Percentiles rank a stretch among this genome's conserved stretches.
These are phyloP conservation scores for Ampelocalamus luodianensis DNA, from an alignment of 176 grass and related monocot genomes.

Conservation along the genomic window DNA sequence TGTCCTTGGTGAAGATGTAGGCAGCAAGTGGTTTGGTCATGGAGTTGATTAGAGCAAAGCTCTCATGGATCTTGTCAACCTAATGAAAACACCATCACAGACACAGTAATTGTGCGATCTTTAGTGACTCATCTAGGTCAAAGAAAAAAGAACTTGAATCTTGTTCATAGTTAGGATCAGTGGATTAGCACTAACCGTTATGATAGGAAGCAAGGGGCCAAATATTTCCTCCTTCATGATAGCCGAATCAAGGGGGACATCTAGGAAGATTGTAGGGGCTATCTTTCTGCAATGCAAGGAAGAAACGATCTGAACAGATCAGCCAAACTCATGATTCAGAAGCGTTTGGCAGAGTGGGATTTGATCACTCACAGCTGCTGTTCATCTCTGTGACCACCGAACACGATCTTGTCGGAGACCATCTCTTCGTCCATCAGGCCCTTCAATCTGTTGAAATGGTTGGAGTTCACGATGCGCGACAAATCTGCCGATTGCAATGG, in stretches of 20 bases:
- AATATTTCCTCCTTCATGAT: slow-evolving; percentile 94
- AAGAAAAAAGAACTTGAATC: background rate
- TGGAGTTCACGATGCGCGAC: slow-evolving; percentile 67
- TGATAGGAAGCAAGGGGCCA: slow-evolving; percentile 74
- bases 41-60: slow-evolving; percentile 71
- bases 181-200: slow-evolving; percentile 54
- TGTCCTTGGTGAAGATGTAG: slow-evolving; percentile 80
- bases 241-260: slow-evolving; percentile 57
- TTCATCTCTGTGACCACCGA: slow-evolving; percentile 67
- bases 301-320: background rate
- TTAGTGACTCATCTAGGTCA: background rate
- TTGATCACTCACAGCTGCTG: slow-evolving; percentile 53
- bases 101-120: background rate
- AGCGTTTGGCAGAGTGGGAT: background rate
- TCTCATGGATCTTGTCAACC: slow-evolving; percentile 79
- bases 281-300: slow-evolving; percentile 55
- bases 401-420: slow-evolving; percentile 63
- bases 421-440: slow-evolving; percentile 64
- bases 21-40: slow-evolving; percentile 80
- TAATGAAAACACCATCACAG: background rate
- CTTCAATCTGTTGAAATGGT: slow-evolving; percentile 64
- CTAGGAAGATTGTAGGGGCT: slow-evolving; percentile 66
- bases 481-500: slow-evolving; percentile 59
- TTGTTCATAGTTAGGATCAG: background rate
- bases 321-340: background rate